Evolutionary conservation across 2,329 filamentous ascomycete species (phyloP), one percentile per base, ranked within the genome.

Genomic region (Phialocephala sp.): DNA sequence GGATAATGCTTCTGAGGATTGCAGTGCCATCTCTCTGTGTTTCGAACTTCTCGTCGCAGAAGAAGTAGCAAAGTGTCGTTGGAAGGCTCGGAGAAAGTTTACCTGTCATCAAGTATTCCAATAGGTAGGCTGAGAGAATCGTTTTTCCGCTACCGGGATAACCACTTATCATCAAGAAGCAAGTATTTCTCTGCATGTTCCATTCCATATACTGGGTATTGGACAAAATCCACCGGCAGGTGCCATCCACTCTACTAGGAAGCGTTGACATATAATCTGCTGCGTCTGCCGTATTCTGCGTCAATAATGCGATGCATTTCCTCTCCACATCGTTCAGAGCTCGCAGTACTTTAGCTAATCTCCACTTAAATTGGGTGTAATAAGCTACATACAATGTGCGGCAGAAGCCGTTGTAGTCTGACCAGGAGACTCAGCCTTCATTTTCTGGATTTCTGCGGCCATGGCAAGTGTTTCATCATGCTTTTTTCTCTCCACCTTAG

Each of bases 141-240:
- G 78, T 79, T 65, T 79, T 80, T 20, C 78, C 77, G 61, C 73
- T 79, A 5, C 77, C 77, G 20, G 78, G 73, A 69, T 77, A 72
- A 4, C 77, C 77, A 24, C 71, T 79, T 12, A 80, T 70, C 78
- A 76, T 79, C 14, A 80, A 72, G 1, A 79, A 66, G 36, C 71
- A 70, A n/a, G 70, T 74, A 37, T 70, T 63, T 24, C 71, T 65
- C n/a, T 72, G 68, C 12, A 67, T 67, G 59, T 74, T 63, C 77
- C 76, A 80, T 20, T 75, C 67, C 8, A 64, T 41, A 60, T 77
- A 79, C 2, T 67, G 27, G 6, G 69, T 68, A 65, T 79, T 66
- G 27, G 60, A 70, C 35, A 76, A 60, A 60, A 80, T 74, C 78
- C 77, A 79, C 60, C 72, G 69, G 66, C 76, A 80, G n/a, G 78